Conservation (phyloP, 108 stramenopile species). For the Hondaea fermentalgiana region DNA sequence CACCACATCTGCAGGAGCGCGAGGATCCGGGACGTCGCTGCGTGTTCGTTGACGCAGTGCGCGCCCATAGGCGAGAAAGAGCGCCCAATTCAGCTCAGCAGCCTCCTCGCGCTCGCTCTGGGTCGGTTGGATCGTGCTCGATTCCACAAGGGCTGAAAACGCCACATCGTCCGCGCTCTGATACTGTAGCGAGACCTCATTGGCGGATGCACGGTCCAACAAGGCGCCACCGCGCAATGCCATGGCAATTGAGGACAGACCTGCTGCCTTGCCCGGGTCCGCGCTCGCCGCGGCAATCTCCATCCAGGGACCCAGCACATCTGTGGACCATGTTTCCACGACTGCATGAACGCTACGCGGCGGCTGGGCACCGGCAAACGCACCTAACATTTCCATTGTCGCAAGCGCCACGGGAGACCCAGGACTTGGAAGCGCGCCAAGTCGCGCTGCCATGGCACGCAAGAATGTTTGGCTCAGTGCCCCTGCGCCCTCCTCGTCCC, state of each 20-base stretch:
- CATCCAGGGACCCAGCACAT: neutral
- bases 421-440: neutral
- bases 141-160: neutral
- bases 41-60: neutral
- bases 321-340: neutral
- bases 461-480: neutral
- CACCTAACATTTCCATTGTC: neutral
- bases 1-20: neutral
- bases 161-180: neutral
- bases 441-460: neutral
- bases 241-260: neutral
- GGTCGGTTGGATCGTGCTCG: neutral
- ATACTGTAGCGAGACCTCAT: neutral
- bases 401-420: neutral
- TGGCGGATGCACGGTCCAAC: neutral
- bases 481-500: neutral
- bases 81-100: neutral
- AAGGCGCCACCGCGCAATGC: neutral
- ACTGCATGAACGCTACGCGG: neutral
- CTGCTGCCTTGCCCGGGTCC: neutral
- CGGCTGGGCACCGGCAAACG: slow-evolving; percentile 14
- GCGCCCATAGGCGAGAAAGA: neutral
- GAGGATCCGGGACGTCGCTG: neutral
- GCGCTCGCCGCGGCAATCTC: neutral
- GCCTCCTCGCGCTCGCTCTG: neutral